Conservation (phyloP, 768 basidiomycete genomes). For the Boletus pseudo-olivaceus region DNA sequence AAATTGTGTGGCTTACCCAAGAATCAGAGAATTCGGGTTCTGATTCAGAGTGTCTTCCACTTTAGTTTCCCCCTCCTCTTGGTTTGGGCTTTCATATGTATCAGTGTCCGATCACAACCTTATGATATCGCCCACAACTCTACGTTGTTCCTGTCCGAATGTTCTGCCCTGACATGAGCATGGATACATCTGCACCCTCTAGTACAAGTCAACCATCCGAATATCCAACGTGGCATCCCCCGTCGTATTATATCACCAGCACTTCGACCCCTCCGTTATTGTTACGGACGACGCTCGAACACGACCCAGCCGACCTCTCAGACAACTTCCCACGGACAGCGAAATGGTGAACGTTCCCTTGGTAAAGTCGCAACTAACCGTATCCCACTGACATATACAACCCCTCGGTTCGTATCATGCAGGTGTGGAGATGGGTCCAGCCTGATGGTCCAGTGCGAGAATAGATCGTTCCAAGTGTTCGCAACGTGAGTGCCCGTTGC, state of each 20-base stretch:
- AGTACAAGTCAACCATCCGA: no score
- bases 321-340: slow-evolving; percentile 53
- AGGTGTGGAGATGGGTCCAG: slow-evolving; percentile 78
- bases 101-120: no score
- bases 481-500: slow-evolving; percentile 36
- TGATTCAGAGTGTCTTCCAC: no score
- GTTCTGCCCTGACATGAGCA: background rate
- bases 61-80: no score
- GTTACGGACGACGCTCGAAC: slow-evolving; percentile 14
- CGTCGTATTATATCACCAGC: slow-evolving; percentile 27
- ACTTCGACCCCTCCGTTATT: slow-evolving; percentile 9
- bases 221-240: slow-evolving; percentile 28
- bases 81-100: no score
- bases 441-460: slow-evolving; percentile 68
- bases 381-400: background rate
- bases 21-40: no score
- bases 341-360: slow-evolving; percentile 45
- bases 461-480: slow-evolving; percentile 58
- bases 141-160: no score
- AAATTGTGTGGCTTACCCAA: no score
- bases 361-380: background rate
- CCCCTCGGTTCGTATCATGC: background rate
- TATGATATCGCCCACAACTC: no score
- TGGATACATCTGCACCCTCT: background rate
- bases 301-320: slow-evolving; percentile 19